Conservation (phyloP, 139 green algal species). For the Coelastrella sp. region DNA sequence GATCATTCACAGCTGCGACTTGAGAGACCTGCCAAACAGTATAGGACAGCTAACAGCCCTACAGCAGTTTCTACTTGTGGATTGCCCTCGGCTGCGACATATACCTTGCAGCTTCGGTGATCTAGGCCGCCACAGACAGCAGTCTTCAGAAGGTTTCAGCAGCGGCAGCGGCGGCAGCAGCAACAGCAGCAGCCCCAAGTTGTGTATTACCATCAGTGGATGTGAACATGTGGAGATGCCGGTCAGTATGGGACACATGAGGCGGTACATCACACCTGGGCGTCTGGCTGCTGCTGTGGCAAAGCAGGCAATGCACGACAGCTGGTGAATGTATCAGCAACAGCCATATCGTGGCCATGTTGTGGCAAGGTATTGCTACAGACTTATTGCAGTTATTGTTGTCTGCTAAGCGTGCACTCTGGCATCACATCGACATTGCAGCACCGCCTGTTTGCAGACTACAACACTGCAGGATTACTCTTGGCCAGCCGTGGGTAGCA, state of each 20-base stretch:
- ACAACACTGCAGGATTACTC: too few species aligned
- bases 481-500: too few species aligned
- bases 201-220: constrained; percentile 5
- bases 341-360: too few species aligned
- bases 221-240: constrained; percentile 9
- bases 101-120: neutral
- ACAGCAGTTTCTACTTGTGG: constrained; percentile 2
- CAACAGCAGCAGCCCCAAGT: neutral
- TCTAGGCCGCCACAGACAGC: neutral
- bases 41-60: neutral
- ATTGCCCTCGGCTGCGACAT: neutral
- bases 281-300: neutral
- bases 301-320: neutral
- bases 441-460: too few species aligned
- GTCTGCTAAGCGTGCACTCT: too few species aligned
- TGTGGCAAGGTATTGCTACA: too few species aligned
- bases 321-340: too few species aligned
- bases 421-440: too few species aligned
- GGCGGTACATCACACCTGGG: neutral
- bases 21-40: constrained; percentile 1
- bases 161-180: neutral
- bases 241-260: neutral
- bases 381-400: too few species aligned
- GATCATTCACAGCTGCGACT: neutral
- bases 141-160: neutral